These are phyloP conservation scores for Backusella luteola DNA, from an alignment of 192 early-diverging fungal genomes.

Conservation along the genomic window DNA sequence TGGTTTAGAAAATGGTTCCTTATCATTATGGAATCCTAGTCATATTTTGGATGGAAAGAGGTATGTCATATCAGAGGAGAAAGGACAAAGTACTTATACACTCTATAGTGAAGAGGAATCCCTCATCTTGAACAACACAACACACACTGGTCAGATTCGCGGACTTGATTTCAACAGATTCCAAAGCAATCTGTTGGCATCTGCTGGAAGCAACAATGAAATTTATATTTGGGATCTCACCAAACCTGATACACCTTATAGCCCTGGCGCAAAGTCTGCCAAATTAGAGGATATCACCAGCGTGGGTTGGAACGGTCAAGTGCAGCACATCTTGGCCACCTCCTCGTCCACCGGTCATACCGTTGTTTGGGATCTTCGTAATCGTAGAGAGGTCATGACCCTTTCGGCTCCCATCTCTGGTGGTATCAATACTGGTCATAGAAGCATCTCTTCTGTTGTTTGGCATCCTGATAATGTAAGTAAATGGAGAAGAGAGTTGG, in stretches of 20 bases:
- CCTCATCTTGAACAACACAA: conserved; percentile 64
- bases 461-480: conserved; percentile 89
- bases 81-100: too few relatives aligned
- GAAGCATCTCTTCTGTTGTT: conserved; percentile 76
- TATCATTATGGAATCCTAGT: conserved; percentile 83
- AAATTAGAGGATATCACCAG: conserved; percentile 87
- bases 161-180: conserved; percentile 92
- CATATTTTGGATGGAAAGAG: conserved; percentile 66
- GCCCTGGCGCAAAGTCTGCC: conserved; percentile 81
- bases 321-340: conserved; percentile 90
- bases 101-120: conserved; percentile 43
- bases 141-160: conserved; percentile 86
- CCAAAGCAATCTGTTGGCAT: conserved; percentile 83
- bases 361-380: conserved; percentile 95
- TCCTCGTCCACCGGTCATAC: conserved; percentile 89
- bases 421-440: conserved; percentile 57
- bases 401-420: conserved; percentile 49
- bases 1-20: conserved; percentile 93
- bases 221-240: conserved; percentile 95
- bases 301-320: conserved; percentile 91
- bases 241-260: conserved; percentile 84
- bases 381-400: conserved; percentile 80
- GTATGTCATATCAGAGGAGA: neutral
- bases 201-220: conserved; percentile 90
- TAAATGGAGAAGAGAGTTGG: neutral